Percentiles rank a stretch among this genome's conserved stretches.
These are phyloP conservation scores for Trichoderma virens DNA, from an alignment of 495 filamentous ascomycete species.

Conservation along the genomic window DNA sequence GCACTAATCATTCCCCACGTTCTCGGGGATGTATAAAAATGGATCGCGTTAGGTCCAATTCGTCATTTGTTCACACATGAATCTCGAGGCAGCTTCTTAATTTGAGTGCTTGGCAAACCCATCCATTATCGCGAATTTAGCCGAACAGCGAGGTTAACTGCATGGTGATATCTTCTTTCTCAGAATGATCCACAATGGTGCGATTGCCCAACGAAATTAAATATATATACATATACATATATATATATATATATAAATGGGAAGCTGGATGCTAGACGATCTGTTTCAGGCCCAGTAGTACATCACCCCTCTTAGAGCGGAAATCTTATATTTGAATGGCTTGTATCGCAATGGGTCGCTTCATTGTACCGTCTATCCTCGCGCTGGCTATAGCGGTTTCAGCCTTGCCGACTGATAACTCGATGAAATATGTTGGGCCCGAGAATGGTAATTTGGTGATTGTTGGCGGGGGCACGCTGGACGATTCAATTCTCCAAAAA, in stretches of 20 bases:
- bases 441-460: conserved; percentile 25
- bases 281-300: neutral
- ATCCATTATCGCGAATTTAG: neutral
- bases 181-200: conserved; percentile 7
- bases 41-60: neutral
- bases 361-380: neutral
- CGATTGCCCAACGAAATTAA: neutral
- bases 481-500: conserved; percentile 16
- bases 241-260: neutral
- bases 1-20: no score
- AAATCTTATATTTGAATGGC: neutral
- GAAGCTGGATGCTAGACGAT: neutral
- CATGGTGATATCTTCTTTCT: neutral
- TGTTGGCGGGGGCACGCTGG: conserved; percentile 24
- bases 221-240: no score
- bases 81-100: neutral
- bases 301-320: neutral
- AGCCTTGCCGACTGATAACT: neutral
- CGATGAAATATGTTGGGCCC: conserved; percentile 19
- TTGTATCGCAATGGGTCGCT: neutral
- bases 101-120: neutral
- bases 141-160: neutral
- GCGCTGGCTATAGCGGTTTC: neutral
- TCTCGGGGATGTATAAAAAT: neutral
- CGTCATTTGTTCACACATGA: neutral